Base-by-base conservation (phyloP, 768 basidiomycete species). In the Boletus eberwhitei region DNA sequence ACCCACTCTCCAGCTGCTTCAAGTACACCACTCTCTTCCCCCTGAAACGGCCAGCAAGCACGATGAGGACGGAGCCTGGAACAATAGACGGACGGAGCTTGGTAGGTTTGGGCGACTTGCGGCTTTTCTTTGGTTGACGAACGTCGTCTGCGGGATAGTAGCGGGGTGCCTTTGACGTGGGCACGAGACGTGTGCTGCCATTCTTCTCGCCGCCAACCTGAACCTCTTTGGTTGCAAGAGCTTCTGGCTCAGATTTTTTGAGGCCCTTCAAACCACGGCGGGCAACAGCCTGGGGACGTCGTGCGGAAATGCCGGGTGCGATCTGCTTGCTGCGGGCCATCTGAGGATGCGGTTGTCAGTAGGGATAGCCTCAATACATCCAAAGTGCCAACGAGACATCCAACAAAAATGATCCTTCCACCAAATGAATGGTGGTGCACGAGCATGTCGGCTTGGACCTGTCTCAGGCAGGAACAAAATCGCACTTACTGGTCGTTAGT, bases 11-110 rank as follows among this genome's bases (percentile, higher is more conserved):
- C 72, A 98, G 77, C 80, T 95, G 93, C 84, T 97, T 97, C 79
- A 99, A 79, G 77, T 93, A 96, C 54, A 99, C 94, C 61, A 99
- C 97, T 52, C 97, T 86, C 85, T 98, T 98, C 60, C 96, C 96
- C 62, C 91, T 81, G 90, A 92, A 98, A 69, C 94, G 90, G 68
- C 97, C 97, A 57, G 97, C 96, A 66, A 99, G 86, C 64, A 99
- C 80, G 75, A 99, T 98, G 63, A 99, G 80, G 69, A 99, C 82
- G 71, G 93, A 88, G 60, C 97, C 97, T 58, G 94, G 92, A 58
- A 87, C 88, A 79, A 99, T 97, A 64, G 89, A 82, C 51, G 85
- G 72, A 67, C 96, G 93, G 60, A 98, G 84, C 59, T 79, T 77
- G 58, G 93, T 71, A 62, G 89, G 81, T 74, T 88, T 87, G 64